A percentile compares a stretch with the other conserved stretches of the same genome.
Conservation (phyloP, 345 rosid species). For the Geranium rotundifolium region DNA sequence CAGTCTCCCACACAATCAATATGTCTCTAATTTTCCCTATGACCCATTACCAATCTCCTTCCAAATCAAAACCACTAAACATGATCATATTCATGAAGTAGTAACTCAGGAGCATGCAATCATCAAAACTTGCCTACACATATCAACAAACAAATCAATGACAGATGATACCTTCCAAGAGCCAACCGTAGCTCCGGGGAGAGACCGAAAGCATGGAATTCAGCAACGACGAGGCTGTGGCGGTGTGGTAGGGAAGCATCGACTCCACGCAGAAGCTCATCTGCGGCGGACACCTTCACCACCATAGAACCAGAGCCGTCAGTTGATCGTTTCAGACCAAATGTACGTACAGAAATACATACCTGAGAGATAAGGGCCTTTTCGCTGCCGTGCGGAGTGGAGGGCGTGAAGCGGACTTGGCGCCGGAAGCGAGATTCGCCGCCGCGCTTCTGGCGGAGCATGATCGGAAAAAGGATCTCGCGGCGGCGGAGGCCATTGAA, state of each 20-base stretch:
- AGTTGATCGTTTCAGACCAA: not conserved
- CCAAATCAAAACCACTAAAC: not conserved
- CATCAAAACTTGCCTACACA: not conserved
- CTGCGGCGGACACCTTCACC: slow-evolving; percentile 59
- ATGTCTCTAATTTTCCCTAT: not conserved
- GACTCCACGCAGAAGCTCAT: slow-evolving; percentile 70
- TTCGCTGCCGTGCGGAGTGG: slow-evolving; percentile 37
- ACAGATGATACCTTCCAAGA: slow-evolving; percentile 37
- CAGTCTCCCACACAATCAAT: not conserved
- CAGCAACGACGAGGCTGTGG: slow-evolving; percentile 76
- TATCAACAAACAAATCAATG: not conserved
- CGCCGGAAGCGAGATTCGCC: slow-evolving; percentile 21
- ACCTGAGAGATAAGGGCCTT: slow-evolving; percentile 33
- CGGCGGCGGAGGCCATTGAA: slow-evolving; percentile 30
- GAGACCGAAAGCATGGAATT: slow-evolving; percentile 76
- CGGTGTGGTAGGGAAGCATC: slow-evolving; percentile 75
- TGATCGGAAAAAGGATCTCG: slow-evolving; percentile 55
- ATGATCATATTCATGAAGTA: not conserved
- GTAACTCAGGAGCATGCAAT: not conserved
- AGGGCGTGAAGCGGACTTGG: slow-evolving; percentile 28
- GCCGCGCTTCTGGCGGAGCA: slow-evolving; percentile 19
- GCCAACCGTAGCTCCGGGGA: slow-evolving; percentile 44
- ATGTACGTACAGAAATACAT: not conserved
- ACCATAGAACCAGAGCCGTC: not conserved
- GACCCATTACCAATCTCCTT: not conserved